Percentiles rank a stretch among this genome's conserved stretches.
Conservation (phyloP, 768 basidiomycete genomes). For the Mycena belliarum region DNA sequence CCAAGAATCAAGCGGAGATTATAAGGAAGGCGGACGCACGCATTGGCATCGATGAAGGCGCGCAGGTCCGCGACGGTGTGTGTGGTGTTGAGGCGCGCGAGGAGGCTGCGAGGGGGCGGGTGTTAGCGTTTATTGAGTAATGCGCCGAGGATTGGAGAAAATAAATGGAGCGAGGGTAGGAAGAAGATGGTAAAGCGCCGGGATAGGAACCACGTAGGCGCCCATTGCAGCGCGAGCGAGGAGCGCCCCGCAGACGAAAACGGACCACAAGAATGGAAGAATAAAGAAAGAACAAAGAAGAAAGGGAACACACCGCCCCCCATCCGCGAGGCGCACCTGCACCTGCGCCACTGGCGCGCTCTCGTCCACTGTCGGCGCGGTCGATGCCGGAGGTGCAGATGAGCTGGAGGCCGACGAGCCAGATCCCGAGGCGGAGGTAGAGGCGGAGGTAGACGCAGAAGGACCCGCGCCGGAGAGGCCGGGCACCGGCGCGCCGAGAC, state of each 20-base stretch:
- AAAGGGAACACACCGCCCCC: constrained; percentile 69
- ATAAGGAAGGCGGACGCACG: neutral
- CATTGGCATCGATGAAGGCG: constrained; percentile 12
- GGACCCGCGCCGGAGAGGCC: constrained; percentile 58
- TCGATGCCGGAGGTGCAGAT: too few relatives aligned
- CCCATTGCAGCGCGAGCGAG: too few relatives aligned
- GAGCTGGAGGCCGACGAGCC: too few relatives aligned
- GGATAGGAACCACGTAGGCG: too few relatives aligned
- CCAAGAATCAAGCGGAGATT: too few relatives aligned
- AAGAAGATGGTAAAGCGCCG: too few relatives aligned
- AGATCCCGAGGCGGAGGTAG: neutral
- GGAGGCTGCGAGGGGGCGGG: constrained; percentile 42
- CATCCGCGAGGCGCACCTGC: constrained; percentile 89
- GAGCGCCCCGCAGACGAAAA: too few relatives aligned
- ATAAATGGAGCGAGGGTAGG: neutral
- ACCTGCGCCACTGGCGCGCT: constrained; percentile 82
- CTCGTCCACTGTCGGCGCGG: constrained; percentile 65
- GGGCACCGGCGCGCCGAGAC: constrained; percentile 81
- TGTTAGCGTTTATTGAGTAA: neutral
- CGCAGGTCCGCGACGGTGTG: constrained; percentile 55
- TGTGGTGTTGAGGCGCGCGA: constrained; percentile 66
- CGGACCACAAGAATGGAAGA: too few relatives aligned
- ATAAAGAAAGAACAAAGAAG: neutral
- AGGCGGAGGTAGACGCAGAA: constrained; percentile 23
- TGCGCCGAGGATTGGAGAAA: too few relatives aligned